A percentile compares a stretch with the other conserved stretches of the same genome.
Evolutionary conservation across 176 grass and related monocot species (phyloP).

Genomic region (Oryza glumipatula): DNA sequence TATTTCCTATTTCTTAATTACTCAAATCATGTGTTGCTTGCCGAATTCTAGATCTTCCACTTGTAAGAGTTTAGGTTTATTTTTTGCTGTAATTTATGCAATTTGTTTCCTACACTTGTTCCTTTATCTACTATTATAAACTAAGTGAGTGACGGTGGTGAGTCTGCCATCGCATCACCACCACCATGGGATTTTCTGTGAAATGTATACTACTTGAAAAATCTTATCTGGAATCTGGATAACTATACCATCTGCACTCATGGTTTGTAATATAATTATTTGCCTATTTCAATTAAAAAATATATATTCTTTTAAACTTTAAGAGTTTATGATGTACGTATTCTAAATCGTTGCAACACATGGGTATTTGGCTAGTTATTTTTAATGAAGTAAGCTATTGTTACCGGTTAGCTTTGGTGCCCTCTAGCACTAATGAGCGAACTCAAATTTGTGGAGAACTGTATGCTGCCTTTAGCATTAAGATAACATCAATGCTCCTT

Average conservation of each 20-base stretch:
- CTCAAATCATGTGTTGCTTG: neutral
- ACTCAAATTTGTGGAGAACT: neutral
- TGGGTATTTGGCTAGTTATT: neutral
- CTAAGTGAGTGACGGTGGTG: neutral
- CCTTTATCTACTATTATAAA: neutral
- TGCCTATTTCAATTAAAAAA: neutral
- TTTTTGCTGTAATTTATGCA: constrained; percentile 3
- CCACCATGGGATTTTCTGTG: neutral
- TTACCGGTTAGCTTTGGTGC: constrained; percentile 9
- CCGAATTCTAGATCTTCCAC: neutral
- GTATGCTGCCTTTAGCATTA: neutral
- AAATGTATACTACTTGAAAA: neutral
- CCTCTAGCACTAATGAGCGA: constrained; percentile 10
- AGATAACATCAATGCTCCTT: neutral
- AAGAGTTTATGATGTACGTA: too few species aligned
- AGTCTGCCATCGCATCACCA: neutral
- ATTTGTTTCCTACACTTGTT: constrained; percentile 14
- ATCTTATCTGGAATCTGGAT: neutral
- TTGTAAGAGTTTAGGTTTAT: neutral
- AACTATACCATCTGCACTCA: neutral
- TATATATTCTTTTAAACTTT: too few species aligned
- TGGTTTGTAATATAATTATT: neutral
- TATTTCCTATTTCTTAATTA: constrained; percentile 40
- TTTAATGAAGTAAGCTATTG: neutral
- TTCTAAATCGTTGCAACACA: neutral